Conservation (phyloP, 768 basidiomycete genomes). For the Lentinus brumalis region DNA sequence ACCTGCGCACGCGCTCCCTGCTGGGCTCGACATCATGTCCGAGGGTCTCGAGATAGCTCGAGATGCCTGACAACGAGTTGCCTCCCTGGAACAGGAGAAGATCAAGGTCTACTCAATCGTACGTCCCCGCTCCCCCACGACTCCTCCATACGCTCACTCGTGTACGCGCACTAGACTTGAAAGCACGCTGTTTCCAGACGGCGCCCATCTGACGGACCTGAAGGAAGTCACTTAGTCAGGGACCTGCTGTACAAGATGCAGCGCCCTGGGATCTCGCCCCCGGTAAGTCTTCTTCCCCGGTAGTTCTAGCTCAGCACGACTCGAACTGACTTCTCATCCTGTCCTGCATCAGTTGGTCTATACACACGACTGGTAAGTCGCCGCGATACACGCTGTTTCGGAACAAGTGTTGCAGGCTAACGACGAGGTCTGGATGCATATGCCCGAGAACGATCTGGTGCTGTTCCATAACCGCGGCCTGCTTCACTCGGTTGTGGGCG, state of each 20-base stretch:
- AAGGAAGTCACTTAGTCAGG: conserved; percentile 69
- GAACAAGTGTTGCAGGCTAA: neutral
- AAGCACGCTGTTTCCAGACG: conserved; percentile 80
- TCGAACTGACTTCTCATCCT: conserved; percentile 6
- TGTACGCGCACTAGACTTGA: conserved; percentile 58
- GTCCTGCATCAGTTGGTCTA: conserved; percentile 64
- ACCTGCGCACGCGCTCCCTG: conserved; percentile 67
- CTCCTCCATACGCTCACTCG: conserved; percentile 72
- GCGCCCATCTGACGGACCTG: conserved; percentile 74
- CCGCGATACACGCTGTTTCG: neutral
- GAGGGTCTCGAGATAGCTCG: conserved; percentile 82
- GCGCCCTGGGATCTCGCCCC: conserved; percentile 83
- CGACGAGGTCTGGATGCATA: conserved; percentile 14
- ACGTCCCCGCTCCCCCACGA: conserved; percentile 67
- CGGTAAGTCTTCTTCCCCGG: conserved; percentile 43
- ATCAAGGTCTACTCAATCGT: conserved; percentile 73
- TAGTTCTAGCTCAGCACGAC: neutral
- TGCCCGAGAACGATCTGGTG: conserved; percentile 71
- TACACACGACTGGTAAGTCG: conserved; percentile 77
- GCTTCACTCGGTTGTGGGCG: conserved; percentile 77
- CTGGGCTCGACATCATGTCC: conserved; percentile 80
- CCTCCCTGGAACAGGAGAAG: conserved; percentile 77
- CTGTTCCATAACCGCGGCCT: conserved; percentile 88
- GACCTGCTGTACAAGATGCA: conserved; percentile 84
- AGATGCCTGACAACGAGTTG: conserved; percentile 60